These are phyloP conservation scores for Annulohypoxylon maeteangense DNA, from an alignment of 495 filamentous ascomycete genomes.

Conservation along the genomic window DNA sequence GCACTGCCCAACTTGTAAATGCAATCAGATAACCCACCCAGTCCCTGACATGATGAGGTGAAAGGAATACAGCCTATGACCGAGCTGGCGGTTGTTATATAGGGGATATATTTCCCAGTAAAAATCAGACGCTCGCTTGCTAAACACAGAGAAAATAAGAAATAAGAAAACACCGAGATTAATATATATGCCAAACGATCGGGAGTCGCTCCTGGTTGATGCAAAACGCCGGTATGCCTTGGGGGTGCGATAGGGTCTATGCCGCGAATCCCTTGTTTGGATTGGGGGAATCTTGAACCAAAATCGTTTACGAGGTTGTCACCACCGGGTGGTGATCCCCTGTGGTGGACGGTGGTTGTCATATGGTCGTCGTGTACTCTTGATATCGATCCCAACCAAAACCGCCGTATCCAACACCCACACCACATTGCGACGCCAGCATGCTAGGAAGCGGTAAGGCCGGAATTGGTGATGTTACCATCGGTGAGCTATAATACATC, in stretches of 20 bases:
- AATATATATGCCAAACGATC: constrained; percentile 44
- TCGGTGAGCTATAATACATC: constrained; percentile 69
- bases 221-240: constrained; percentile 56
- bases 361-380: constrained; percentile 71
- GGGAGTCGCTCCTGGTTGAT: constrained; percentile 53
- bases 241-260: constrained; percentile 43
- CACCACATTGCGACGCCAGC: constrained; percentile 85
- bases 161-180: constrained; percentile 38
- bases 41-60: constrained; percentile 58
- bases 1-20: constrained; percentile 58
- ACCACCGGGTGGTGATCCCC: constrained; percentile 52
- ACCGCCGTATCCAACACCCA: constrained; percentile 72
- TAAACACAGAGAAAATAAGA: constrained; percentile 44
- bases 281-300: constrained; percentile 28
- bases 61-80: constrained; percentile 51
- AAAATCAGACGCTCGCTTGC: constrained; percentile 57
- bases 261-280: constrained; percentile 39
- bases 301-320: constrained; percentile 49
- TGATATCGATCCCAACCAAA: constrained; percentile 82
- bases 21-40: constrained; percentile 59
- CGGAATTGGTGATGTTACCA: constrained; percentile 75
- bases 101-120: constrained; percentile 46
- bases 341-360: constrained; percentile 63
- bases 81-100: constrained; percentile 55
- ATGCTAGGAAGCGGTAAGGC: constrained; percentile 89